These are phyloP conservation scores for Metschnikowia colocasiae DNA, from an alignment of 805 yeast species.

Conservation along the genomic window DNA sequence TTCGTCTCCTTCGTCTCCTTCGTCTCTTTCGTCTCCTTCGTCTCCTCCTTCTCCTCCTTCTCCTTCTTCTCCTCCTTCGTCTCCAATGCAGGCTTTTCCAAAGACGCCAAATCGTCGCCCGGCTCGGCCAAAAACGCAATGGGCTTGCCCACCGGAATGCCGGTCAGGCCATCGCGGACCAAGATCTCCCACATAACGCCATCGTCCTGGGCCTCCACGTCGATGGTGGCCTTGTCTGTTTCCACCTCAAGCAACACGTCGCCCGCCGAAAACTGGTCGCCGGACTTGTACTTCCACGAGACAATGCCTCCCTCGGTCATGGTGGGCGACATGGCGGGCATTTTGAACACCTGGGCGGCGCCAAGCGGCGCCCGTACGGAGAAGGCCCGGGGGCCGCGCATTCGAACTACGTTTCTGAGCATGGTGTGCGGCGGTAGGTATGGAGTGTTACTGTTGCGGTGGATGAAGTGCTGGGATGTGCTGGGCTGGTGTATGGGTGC, in stretches of 20 bases:
- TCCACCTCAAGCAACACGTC: slow-evolving; percentile 82
- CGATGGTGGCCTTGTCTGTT: slow-evolving; percentile 80
- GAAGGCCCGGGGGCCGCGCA: slow-evolving; percentile 24
- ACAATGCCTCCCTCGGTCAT: slow-evolving; percentile 95
- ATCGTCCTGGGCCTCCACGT: slow-evolving; percentile 88
- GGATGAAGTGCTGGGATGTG: too few relatives aligned
- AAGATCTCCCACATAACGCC: slow-evolving; percentile 80
- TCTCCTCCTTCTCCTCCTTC: slow-evolving; percentile 15
- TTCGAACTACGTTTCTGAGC: slow-evolving; percentile 19
- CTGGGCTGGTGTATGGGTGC: slow-evolving; percentile 3
- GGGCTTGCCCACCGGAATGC: slow-evolving; percentile 79
- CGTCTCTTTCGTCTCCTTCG: not conserved
- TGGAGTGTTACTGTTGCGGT: too few relatives aligned
- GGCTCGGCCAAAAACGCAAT: slow-evolving; percentile 88
- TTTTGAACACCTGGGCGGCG: slow-evolving; percentile 56
- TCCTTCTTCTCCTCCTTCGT: slow-evolving; percentile 12
- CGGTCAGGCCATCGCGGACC: slow-evolving; percentile 69
- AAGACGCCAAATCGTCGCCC: slow-evolving; percentile 69
- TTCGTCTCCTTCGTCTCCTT: not conserved
- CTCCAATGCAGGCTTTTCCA: slow-evolving; percentile 52
- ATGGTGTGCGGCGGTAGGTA: too few relatives aligned
- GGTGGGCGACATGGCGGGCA: slow-evolving; percentile 99
- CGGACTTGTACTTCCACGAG: slow-evolving; percentile 75
- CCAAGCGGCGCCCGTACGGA: slow-evolving; percentile 22
- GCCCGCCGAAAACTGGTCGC: slow-evolving; percentile 72